Conservation (phyloP, 2,329 filamentous ascomycete species). For the Xylaria multiplex region DNA sequence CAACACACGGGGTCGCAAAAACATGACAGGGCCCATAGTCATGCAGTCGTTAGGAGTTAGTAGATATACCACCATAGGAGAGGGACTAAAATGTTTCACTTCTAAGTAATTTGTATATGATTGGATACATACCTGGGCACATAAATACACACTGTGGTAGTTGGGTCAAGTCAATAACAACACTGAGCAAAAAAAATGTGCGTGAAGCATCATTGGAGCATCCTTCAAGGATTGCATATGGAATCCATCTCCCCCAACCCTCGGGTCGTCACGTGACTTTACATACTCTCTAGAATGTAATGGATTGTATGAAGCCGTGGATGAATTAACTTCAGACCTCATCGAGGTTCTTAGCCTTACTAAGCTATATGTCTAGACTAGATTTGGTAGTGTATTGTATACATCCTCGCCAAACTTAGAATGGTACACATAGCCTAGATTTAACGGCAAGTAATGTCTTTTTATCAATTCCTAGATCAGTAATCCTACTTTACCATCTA, state of each 20-base stretch:
- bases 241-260: too few relatives aligned
- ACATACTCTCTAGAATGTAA: too few relatives aligned
- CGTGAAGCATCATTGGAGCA: too few relatives aligned
- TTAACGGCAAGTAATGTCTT: slow-evolving; percentile 2
- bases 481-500: slow-evolving; percentile 2
- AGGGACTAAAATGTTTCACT: not conserved
- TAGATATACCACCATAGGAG: not conserved
- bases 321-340: not conserved
- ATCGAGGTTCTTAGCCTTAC: not conserved
- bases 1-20: not conserved
- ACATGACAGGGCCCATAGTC: not conserved
- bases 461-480: slow-evolving; percentile 15
- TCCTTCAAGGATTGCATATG: too few relatives aligned
- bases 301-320: not conserved
- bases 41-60: too few relatives aligned
- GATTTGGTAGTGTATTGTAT: too few relatives aligned
- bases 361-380: not conserved
- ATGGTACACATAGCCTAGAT: not conserved
- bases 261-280: too few relatives aligned
- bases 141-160: too few relatives aligned
- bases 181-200: too few relatives aligned
- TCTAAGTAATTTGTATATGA: slow-evolving; percentile 8
- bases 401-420: too few relatives aligned
- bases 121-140: not conserved
- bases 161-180: too few relatives aligned